Base-by-base conservation (phyloP, 345 rosid genomes). In the Bruguiera gymnorhiza region DNA sequence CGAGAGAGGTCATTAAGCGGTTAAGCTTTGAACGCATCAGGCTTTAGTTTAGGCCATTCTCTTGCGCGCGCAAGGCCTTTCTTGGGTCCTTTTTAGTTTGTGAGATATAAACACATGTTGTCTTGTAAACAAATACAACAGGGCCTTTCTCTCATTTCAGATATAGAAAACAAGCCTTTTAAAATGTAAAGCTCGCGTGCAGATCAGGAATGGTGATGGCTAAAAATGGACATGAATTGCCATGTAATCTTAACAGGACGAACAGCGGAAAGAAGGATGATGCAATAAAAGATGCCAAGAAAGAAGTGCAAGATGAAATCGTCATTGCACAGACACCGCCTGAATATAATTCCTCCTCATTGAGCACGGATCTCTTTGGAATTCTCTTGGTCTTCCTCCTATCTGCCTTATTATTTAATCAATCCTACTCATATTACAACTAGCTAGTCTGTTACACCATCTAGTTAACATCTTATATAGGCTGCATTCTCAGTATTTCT, bases 321-420 rank as follows among this genome's bases (percentile, higher is more conserved):
- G 72, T 31, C 56, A 70, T 29, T 31, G 65, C 75, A 51, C 19
- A 61, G 32, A 23, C 58, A 46, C 39, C 73, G 34, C 23, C 26
- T 16, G 80, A 60, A 55, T 43, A 34, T 8, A 34, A 34, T 20
- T 34, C 75, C 11, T 6, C 66, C 62, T 63, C 66, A 3, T 65
- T 54, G 8, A 65, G 58, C 65, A 59, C 62, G 18, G 74, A 73
- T 76, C 72, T 32, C 31, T 72, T 8, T 82, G 84, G 82, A 77
- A 66, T 64, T 75, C 81, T 7, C 65, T 79, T 29, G 81, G 78
- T 76, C 81, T 82, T 71, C 75, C 83, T 53, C 62, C 78, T 3
- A 37, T 75, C 39, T 50, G 65, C 63, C 68, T 50, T 78, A 58
- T 43, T 16, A 64, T 58, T 63, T 65, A 77, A 66, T 67, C 3